phyloP scores from a whole-genome alignment of 1,284 basidiomycete species.

The Pseudozyma flocculosa region DNA sequence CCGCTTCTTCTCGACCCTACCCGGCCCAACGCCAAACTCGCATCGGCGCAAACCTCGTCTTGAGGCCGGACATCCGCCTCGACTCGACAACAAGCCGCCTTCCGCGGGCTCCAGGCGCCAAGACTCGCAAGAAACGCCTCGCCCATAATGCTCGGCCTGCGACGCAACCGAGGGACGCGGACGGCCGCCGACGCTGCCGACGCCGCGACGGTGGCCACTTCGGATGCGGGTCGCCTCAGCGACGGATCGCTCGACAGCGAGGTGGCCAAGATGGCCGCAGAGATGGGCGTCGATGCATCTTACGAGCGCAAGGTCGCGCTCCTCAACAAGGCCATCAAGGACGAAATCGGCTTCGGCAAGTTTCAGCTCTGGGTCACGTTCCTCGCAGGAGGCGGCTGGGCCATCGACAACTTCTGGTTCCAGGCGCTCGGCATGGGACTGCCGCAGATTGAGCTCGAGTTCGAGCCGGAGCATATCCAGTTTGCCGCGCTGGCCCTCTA shows the following conservation, averaged over 20 bases:
- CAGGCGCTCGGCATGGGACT: conserved; percentile 46
- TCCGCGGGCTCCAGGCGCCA: no score
- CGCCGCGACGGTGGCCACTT: no score
- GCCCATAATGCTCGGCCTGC: no score
- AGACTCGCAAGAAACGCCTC: no score
- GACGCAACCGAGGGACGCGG: no score
- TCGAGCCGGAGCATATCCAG: conserved; percentile 36
- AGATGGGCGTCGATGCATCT: conserved; percentile 38
- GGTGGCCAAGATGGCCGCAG: conserved; percentile 36
- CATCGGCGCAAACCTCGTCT: no score
- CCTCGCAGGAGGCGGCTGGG: conserved; percentile 65
- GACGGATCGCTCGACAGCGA: conserved; percentile 7
- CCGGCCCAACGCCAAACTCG: no score
- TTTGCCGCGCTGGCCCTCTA: conserved; percentile 63
- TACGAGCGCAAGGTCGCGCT: conserved; percentile 51
- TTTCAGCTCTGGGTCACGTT: conserved; percentile 68
- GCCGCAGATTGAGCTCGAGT: conserved; percentile 46
- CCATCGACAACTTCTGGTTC: conserved; percentile 60
- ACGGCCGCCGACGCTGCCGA: no score
- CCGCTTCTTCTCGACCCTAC: no score
- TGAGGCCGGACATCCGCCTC: no score
- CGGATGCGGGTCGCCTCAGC: no score
- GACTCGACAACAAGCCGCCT: no score
- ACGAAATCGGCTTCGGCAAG: conserved; percentile 64
- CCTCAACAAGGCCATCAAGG: conserved; percentile 45